Conservation (phyloP, 805 yeast genomes). For the Torulaspora quercuum region DNA sequence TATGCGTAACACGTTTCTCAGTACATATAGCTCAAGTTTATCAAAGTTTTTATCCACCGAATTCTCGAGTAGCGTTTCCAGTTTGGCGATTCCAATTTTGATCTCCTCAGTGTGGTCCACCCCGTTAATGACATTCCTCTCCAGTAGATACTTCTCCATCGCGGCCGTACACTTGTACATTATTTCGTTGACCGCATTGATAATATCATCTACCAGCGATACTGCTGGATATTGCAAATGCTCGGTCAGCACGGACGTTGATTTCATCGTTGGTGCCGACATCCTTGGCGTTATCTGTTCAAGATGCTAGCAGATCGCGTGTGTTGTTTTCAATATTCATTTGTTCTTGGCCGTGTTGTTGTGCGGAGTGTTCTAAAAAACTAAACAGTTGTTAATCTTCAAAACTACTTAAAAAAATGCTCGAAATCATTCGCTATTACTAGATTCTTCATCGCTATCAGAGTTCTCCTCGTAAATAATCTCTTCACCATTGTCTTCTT, state of each 20-base stretch:
- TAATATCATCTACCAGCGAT: slow-evolving; percentile 78
- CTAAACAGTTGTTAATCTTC: too few relatives aligned
- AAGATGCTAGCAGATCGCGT: too few relatives aligned
- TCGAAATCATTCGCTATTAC: slow-evolving; percentile 9
- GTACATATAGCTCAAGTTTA: slow-evolving; percentile 74
- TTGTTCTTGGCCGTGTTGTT: too few relatives aligned
- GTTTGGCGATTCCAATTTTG: slow-evolving; percentile 70
- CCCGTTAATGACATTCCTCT: slow-evolving; percentile 22
- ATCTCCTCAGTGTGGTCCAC: slow-evolving; percentile 49
- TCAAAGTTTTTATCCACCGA: slow-evolving; percentile 81
- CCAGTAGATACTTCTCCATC: slow-evolving; percentile 59
- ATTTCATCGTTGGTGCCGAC: slow-evolving; percentile 38
- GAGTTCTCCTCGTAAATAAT: slow-evolving; percentile 35
- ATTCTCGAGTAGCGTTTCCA: slow-evolving; percentile 72
- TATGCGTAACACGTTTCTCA: slow-evolving; percentile 69
- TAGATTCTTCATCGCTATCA: slow-evolving; percentile 28
- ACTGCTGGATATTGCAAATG: slow-evolving; percentile 84
- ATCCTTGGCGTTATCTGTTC: slow-evolving; percentile 16
- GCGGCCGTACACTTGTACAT: slow-evolving; percentile 80
- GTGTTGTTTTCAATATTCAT: neutral
- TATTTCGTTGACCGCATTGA: slow-evolving; percentile 80
- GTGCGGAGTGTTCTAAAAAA: too few relatives aligned
- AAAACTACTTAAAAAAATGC: too few relatives aligned
- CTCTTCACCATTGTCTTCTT: slow-evolving; percentile 36
- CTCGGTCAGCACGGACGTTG: slow-evolving; percentile 66